Percentiles rank a stretch among this genome's conserved stretches.
Conservation (phyloP, 164 flowering plant species). For the Paratinospora sagittata region DNA sequence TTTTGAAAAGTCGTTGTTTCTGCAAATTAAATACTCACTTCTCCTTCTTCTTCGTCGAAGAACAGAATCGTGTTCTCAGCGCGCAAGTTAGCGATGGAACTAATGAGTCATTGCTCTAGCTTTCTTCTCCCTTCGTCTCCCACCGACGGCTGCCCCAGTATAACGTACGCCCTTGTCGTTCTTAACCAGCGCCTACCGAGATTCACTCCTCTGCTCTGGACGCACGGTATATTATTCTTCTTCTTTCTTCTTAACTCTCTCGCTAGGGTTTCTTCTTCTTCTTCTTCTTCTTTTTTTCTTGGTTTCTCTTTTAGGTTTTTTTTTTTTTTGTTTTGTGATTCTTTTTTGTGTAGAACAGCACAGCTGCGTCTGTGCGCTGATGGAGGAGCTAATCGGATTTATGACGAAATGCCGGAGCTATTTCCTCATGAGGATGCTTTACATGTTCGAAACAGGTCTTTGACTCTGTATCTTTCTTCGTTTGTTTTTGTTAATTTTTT, state of each 20-base stretch:
- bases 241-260: neutral
- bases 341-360: conserved; percentile 89
- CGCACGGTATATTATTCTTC: conserved; percentile 45
- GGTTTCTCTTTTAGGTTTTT: too few species aligned
- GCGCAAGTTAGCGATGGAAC: conserved; percentile 39
- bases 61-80: neutral
- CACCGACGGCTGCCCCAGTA: conserved; percentile 17
- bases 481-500: neutral
- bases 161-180: conserved; percentile 66
- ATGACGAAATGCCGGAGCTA: conserved; percentile 70
- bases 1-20: too few species aligned
- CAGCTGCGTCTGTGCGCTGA: conserved; percentile 77
- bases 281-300: neutral
- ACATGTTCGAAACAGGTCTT: conserved; percentile 57
- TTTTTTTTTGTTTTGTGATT: too few species aligned
- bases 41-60: neutral
- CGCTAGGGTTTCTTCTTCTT: neutral
- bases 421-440: conserved; percentile 54
- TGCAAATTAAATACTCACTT: too few species aligned
- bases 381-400: conserved; percentile 90
- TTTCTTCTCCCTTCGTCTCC: conserved; percentile 64
- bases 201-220: conserved; percentile 83
- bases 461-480: neutral
- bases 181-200: conserved; percentile 84
- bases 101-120: conserved; percentile 54